phyloP scores from a whole-genome alignment of 2,329 filamentous ascomycete species.

The Cladosporium sp. region DNA sequence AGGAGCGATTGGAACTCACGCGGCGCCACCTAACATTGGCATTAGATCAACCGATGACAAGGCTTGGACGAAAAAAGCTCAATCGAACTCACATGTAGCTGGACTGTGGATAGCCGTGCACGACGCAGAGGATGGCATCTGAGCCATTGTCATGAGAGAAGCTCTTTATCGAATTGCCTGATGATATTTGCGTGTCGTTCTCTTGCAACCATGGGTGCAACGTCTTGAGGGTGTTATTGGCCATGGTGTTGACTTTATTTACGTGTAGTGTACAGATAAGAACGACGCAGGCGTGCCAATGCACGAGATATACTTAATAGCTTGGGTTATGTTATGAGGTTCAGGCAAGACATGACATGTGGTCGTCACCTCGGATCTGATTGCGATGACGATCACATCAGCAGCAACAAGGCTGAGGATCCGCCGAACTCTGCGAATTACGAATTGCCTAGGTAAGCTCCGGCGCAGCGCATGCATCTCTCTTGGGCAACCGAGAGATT shows the following conservation, averaged over 20 bases:
- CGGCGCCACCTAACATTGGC: constrained; percentile 32
- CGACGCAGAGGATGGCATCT: constrained; percentile 44
- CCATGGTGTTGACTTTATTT: constrained; percentile 25
- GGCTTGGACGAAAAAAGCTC: background rate
- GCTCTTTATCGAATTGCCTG: constrained; percentile 33
- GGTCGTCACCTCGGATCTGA: background rate
- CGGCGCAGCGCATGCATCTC: background rate
- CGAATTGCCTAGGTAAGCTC: background rate
- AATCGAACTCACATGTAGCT: constrained; percentile 35
- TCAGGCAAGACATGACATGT: background rate
- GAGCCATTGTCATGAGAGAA: constrained; percentile 38
- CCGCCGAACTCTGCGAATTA: background rate
- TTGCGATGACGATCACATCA: constrained; percentile 11
- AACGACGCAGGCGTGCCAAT: background rate
- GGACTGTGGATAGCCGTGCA: constrained; percentile 53
- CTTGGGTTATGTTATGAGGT: background rate
- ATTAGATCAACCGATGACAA: constrained; percentile 7
- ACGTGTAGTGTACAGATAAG: background rate
- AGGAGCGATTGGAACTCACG: constrained; percentile 14
- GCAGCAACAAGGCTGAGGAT: background rate
- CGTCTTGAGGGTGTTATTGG: constrained; percentile 32
- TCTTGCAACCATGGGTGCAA: constrained; percentile 35
- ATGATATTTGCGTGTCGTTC: constrained; percentile 29
- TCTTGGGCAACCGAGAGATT: background rate
- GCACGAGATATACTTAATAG: background rate